Evolutionary conservation across 352 stramenopile species (phyloP), one percentile per base, ranked within the genome.

Genomic region (Phytophthora meadii): DNA sequence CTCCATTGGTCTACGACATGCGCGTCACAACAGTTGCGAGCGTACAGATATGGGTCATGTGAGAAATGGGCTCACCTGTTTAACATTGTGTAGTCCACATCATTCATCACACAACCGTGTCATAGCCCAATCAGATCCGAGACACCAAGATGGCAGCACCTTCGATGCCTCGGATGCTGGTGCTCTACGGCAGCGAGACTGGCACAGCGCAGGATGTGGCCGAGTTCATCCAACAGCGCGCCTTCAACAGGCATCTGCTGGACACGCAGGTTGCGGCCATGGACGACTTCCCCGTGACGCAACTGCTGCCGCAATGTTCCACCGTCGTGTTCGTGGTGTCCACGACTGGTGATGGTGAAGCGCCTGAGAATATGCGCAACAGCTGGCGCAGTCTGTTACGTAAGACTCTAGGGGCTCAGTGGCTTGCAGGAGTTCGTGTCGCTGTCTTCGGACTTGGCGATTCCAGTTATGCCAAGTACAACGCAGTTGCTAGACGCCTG

Each of bases 401-500:
- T n/a, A 96, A 93, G 66, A 90, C 70, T 9, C 73, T 98, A 10
- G 60, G 75, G 4, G 39, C 54, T 10, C 68, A 88, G 25, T 97
- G 85, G 74, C 79, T 98, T 3, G 12, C 27, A 2, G 70, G 70
- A 25, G 76, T 98, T 17, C 64, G 81, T 6, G 73, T 97, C 40
- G 90, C 92, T 4, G 87, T 98, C 45, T 98, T 98, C 66, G 94
- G 94, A 24, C 68, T 98, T 25, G 94, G 94, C 9, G 93, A 98
- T 72, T 97, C 89, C 41, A 93, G 79, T 34, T 98, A 98, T 71
- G 84, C 82, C 62, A 97, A 98, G 76, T 98, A 94, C 77, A 98
- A 98, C 54, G 88, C 90, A 0, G 88, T 95, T 17, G 94, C 89
- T 11, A 72, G 92, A 4, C 89, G 87, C 32, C 72, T 98, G 24